Evolutionary conservation across 176 grass and related monocot species (phyloP).

Genomic region (Eragrostis nindensis): DNA sequence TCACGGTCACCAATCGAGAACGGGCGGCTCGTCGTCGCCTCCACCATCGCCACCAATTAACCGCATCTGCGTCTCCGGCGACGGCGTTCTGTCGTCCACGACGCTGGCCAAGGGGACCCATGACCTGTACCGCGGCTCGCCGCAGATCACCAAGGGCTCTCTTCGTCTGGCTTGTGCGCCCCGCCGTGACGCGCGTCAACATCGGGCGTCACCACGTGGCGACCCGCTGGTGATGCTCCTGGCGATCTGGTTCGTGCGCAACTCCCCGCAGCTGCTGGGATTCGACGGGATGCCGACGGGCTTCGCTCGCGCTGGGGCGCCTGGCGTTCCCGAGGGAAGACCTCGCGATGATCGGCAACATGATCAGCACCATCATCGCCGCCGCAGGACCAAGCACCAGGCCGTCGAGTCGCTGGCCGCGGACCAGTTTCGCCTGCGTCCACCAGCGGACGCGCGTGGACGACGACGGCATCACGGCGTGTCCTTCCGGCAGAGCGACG

Average conservation of each 20-base stretch:
- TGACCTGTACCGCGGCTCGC: conserved; percentile 4
- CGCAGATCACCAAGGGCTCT: conserved; percentile 33
- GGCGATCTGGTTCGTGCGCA: conserved; percentile 22
- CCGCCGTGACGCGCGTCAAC: conserved; percentile 44
- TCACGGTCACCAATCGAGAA: conserved; percentile 53
- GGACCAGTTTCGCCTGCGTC: conserved; percentile 22
- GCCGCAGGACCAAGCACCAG: conserved; percentile 42
- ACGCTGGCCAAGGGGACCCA: conserved; percentile 24
- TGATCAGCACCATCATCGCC: conserved; percentile 41
- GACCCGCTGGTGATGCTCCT: background rate
- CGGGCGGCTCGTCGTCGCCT: conserved; percentile 41
- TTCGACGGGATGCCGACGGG: conserved; percentile 51
- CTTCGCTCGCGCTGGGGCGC: conserved; percentile 46
- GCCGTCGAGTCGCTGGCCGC: conserved; percentile 35
- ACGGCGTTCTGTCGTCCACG: conserved; percentile 44
- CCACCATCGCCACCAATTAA: conserved; percentile 45
- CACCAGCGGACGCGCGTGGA: conserved; percentile 5
- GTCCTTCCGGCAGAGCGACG: conserved; percentile 38
- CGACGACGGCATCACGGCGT: conserved; percentile 24
- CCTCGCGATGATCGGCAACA: conserved; percentile 57
- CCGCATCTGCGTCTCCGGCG: conserved; percentile 56
- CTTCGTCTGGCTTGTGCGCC: conserved; percentile 39
- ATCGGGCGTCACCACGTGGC: conserved; percentile 45
- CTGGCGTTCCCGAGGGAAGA: conserved; percentile 53
- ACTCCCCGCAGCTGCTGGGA: conserved; percentile 37